Percentiles rank a stretch among this genome's conserved stretches.
Evolutionary conservation across 225 moss, liverwort and hornwort species (phyloP).

Genomic region (Neckera pumila): DNA sequence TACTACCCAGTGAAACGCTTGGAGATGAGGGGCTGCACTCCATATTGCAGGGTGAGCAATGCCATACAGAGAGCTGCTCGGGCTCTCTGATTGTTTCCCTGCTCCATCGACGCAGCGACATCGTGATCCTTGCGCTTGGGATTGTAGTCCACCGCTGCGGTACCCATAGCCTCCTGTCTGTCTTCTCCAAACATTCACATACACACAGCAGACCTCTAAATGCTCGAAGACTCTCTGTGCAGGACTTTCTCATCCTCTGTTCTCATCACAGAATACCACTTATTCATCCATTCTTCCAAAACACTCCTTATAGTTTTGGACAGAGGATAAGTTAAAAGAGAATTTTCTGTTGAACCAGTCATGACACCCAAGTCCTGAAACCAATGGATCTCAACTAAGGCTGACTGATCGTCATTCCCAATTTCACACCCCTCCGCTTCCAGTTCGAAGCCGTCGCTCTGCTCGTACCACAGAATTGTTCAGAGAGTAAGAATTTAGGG

Average conservation of each 20-base stretch:
- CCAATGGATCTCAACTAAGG: not conserved
- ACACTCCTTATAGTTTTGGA: not conserved
- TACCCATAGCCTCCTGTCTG: not conserved
- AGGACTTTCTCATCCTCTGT: not conserved
- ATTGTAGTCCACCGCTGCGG: not conserved
- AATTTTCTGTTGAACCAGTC: not conserved
- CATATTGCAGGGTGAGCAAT: conserved; percentile 39
- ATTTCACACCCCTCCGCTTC: not conserved
- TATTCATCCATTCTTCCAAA: not conserved
- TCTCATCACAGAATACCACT: not conserved
- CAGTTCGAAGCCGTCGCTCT: not conserved
- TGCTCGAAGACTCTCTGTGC: not conserved
- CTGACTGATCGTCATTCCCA: too few species aligned
- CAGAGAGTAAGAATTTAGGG: not conserved
- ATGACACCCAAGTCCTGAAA: not conserved
- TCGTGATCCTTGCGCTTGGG: not conserved
- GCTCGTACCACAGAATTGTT: not conserved
- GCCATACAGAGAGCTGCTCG: conserved; percentile 35
- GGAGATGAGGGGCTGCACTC: conserved; percentile 44
- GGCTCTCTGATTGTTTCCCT: not conserved
- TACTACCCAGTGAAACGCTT: conserved; percentile 41
- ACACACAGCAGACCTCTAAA: not conserved
- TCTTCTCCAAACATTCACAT: not conserved
- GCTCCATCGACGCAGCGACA: not conserved
- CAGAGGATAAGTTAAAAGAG: not conserved